These are phyloP conservation scores for Hypoxylon sp. DNA, from an alignment of 2,329 filamentous ascomycete genomes.

Conservation along the genomic window DNA sequence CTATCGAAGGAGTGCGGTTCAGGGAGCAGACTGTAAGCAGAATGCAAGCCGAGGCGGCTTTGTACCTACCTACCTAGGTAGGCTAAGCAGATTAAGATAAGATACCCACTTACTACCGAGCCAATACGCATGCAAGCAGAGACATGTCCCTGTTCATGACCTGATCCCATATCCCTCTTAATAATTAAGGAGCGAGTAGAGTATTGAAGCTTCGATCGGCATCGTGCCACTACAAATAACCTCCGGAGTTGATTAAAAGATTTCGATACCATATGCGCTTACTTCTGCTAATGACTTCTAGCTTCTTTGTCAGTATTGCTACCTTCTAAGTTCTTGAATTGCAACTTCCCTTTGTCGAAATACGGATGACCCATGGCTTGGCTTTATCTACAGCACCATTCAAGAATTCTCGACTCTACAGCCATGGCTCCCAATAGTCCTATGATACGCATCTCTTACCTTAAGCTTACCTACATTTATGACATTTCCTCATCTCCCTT, in stretches of 20 bases:
- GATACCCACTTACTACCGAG: conserved; percentile 42
- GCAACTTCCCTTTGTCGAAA: conserved; percentile 27
- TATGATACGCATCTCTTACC: background rate
- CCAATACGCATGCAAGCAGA: conserved; percentile 1
- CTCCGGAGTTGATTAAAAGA: no score
- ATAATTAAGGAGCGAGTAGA: no score
- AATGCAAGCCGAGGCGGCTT: background rate
- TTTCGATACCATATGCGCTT: background rate
- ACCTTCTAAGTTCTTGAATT: conserved; percentile 7
- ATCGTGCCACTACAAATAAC: no score
- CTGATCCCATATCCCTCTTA: background rate
- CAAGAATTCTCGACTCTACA: background rate
- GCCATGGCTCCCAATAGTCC: background rate
- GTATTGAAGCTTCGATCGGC: background rate
- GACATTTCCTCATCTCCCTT: background rate
- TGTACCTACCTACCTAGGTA: no score
- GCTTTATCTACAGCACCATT: background rate
- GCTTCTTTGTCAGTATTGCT: conserved; percentile 1
- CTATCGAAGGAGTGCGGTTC: background rate
- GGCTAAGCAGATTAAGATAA: conserved; percentile 33
- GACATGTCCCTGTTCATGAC: background rate
- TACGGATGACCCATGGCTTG: background rate
- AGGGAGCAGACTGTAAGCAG: background rate
- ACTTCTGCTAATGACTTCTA: background rate
- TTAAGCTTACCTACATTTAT: background rate